A percentile compares a stretch with the other conserved stretches of the same genome.
Conservation (phyloP, 495 filamentous ascomycete genomes). For the Penicillium nucicola region DNA sequence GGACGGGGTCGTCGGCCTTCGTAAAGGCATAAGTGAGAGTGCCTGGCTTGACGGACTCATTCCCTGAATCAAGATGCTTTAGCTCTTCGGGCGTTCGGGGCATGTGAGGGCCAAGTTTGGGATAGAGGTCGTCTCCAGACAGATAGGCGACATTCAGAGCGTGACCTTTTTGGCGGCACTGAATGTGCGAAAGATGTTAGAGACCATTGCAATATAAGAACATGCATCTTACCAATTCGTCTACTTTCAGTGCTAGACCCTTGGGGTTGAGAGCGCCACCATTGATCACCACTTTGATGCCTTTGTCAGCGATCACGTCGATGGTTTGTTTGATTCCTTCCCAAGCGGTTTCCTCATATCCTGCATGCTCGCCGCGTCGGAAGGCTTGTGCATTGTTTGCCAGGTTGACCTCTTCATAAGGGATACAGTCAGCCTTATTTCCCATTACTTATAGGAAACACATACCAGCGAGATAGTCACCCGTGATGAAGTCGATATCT, state of each 20-base stretch:
- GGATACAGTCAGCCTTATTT: too few relatives aligned
- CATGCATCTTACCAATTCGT: constrained; percentile 28
- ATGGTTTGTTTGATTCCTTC: constrained; percentile 43
- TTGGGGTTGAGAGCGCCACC: constrained; percentile 43
- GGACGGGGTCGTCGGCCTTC: constrained; percentile 7
- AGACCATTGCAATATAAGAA: neutral
- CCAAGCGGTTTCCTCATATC: constrained; percentile 44
- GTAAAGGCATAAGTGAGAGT: constrained; percentile 24
- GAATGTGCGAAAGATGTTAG: neutral
- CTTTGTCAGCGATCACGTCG: constrained; percentile 37
- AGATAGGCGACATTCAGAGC: constrained; percentile 45
- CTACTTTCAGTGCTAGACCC: constrained; percentile 36
- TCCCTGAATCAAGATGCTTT: constrained; percentile 34
- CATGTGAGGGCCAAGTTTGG: constrained; percentile 26
- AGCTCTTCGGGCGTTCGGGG: constrained; percentile 24
- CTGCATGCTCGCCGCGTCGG: constrained; percentile 32
- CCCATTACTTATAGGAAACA: neutral
- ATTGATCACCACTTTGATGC: constrained; percentile 45
- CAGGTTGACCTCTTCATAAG: constrained; percentile 43
- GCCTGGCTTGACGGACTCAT: constrained; percentile 8
- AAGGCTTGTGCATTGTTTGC: constrained; percentile 43
- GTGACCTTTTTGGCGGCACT: constrained; percentile 25
- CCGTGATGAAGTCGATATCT: constrained; percentile 53
- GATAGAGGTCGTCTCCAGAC: constrained; percentile 42
- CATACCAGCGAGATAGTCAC: constrained; percentile 52